These are phyloP conservation scores for Phanerochaete carnosa DNA, from an alignment of 768 basidiomycete species.

Conservation along the genomic window DNA sequence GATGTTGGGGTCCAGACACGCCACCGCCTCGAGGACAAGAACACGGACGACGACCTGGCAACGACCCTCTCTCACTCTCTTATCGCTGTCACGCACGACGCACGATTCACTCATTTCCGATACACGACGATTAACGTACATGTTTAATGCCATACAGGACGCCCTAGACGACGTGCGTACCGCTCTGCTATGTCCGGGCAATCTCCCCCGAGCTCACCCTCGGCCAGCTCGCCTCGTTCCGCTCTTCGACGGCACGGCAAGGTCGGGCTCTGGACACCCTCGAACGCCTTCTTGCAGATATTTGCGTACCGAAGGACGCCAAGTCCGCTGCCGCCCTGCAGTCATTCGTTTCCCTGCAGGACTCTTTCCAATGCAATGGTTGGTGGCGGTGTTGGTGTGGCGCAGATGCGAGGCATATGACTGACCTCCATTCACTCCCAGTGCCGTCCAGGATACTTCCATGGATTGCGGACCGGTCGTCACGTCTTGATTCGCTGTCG, in stretches of 20 bases:
- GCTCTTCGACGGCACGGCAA: constrained; percentile 49
- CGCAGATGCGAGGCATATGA: not conserved
- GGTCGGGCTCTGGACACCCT: constrained; percentile 46
- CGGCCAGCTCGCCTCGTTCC: constrained; percentile 58
- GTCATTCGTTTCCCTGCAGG: constrained; percentile 64
- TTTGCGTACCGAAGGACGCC: constrained; percentile 27
- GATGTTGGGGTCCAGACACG: not conserved
- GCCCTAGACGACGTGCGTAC: constrained; percentile 68
- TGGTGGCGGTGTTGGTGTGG: constrained; percentile 24
- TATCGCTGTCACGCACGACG: not conserved
- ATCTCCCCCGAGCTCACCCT: not conserved
- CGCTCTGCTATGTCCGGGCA: not conserved
- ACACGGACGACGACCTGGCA: not conserved
- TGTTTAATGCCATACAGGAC: constrained; percentile 51
- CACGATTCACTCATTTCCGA: not conserved
- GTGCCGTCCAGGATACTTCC: constrained; percentile 65
- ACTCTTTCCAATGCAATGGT: constrained; percentile 85
- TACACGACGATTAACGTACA: constrained; percentile 11
- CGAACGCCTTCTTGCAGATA: constrained; percentile 50
- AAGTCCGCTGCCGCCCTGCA: constrained; percentile 42
- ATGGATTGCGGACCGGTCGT: constrained; percentile 55
- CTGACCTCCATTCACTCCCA: constrained; percentile 24
- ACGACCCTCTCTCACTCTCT: not conserved
- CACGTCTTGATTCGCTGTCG: constrained; percentile 47
- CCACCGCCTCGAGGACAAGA: not conserved